Conservation (phyloP, 2,329 filamentous ascomycete genomes). For the Penicillium nordicum region DNA sequence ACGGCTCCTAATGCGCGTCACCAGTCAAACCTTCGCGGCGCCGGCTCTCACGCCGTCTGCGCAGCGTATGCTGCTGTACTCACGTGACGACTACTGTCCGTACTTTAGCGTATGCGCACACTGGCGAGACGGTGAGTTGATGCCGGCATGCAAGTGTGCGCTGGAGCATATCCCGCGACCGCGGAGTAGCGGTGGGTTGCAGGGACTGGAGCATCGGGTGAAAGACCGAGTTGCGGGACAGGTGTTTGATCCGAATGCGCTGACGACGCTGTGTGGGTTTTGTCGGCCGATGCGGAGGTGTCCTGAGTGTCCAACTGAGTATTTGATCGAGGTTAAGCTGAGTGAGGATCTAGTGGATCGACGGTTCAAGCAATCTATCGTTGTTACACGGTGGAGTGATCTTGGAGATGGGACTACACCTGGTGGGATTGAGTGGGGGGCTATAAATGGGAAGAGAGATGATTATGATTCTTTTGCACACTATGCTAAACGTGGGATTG, state of each 20-base stretch:
- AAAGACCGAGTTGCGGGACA: slow-evolving; percentile 32
- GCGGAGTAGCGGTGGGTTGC: slow-evolving; percentile 38
- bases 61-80: slow-evolving; percentile 57
- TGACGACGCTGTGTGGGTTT: slow-evolving; percentile 49
- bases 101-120: slow-evolving; percentile 62
- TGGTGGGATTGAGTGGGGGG: slow-evolving; percentile 51
- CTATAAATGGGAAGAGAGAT: slow-evolving; percentile 48
- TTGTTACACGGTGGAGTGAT: slow-evolving; percentile 61
- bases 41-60: slow-evolving; percentile 51
- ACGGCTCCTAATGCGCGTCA: slow-evolving; percentile 57
- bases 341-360: slow-evolving; percentile 51
- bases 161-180: slow-evolving; percentile 54
- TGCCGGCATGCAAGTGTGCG: slow-evolving; percentile 60
- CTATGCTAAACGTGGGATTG: slow-evolving; percentile 55
- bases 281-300: slow-evolving; percentile 60
- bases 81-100: slow-evolving; percentile 58
- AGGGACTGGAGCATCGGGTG: slow-evolving; percentile 42
- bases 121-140: slow-evolving; percentile 60
- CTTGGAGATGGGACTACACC: slow-evolving; percentile 55
- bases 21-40: slow-evolving; percentile 52
- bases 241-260: slow-evolving; percentile 41
- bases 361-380: slow-evolving; percentile 57
- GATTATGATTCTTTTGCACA: slow-evolving; percentile 54
- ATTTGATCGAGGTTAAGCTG: slow-evolving; percentile 59
- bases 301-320: slow-evolving; percentile 61